Evolutionary conservation across 257 asterid species (phyloP).

Genomic region (Thymus mandschuricus): DNA sequence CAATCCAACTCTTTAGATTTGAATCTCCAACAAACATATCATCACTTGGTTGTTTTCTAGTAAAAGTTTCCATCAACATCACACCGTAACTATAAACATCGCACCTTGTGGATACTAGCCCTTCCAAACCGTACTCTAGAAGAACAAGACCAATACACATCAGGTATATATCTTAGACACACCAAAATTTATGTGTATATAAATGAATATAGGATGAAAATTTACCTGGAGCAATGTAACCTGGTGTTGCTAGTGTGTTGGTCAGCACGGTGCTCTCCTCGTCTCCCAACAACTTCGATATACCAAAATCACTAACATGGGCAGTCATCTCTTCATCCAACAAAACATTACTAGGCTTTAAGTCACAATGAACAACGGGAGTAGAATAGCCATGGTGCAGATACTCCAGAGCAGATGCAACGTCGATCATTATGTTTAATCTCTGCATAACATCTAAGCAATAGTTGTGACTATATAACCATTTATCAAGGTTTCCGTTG

Average conservation of each 20-base stretch:
- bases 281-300: neutral
- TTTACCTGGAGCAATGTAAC: neutral
- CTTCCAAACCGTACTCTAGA: slow-evolving; percentile 12
- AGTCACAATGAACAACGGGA: no score
- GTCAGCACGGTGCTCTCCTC: neutral
- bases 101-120: slow-evolving; percentile 8
- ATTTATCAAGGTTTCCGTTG: slow-evolving; percentile 36
- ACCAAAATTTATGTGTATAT: no score
- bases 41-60: slow-evolving; percentile 19
- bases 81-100: slow-evolving; percentile 22
- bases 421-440: slow-evolving; percentile 33
- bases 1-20: slow-evolving; percentile 3
- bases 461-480: slow-evolving; percentile 30
- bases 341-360: no score
- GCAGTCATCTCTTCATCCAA: no score
- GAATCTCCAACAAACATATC: slow-evolving; percentile 17
- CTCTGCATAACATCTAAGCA: slow-evolving; percentile 19
- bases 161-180: no score
- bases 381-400: slow-evolving; percentile 28
- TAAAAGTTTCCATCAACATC: slow-evolving; percentile 18
- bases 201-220: neutral
- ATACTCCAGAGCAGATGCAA: slow-evolving; percentile 29
- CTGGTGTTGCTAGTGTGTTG: neutral
- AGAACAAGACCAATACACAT: no score
- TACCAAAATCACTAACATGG: neutral